These are phyloP conservation scores for Rusavskia elegans DNA, from an alignment of 495 filamentous ascomycete genomes.

Conservation along the genomic window DNA sequence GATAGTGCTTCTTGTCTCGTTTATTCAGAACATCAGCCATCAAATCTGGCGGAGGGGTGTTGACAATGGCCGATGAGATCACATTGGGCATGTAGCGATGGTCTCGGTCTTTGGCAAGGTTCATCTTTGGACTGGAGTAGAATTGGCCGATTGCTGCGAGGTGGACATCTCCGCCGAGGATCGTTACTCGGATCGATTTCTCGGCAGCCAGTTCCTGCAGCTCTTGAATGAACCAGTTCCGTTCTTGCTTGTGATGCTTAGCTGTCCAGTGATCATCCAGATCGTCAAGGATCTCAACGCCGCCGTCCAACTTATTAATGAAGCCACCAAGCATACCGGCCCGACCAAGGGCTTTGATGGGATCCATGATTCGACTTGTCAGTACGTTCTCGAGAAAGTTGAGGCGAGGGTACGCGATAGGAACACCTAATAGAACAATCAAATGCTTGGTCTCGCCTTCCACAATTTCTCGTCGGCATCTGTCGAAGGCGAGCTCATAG, in stretches of 20 bases:
- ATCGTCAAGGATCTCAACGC: conserved; percentile 85
- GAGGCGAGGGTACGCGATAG: conserved; percentile 85
- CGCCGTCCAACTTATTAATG: conserved; percentile 80
- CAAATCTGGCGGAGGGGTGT: conserved; percentile 75
- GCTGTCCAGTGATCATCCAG: conserved; percentile 95
- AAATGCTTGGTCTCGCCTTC: conserved; percentile 78
- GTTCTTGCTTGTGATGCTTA: conserved; percentile 78
- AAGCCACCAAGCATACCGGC: conserved; percentile 66
- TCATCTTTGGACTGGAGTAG: conserved; percentile 71
- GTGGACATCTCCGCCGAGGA: conserved; percentile 83
- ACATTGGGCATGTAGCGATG: conserved; percentile 88
- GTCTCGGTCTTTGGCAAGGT: conserved; percentile 67
- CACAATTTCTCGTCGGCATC: conserved; percentile 63
- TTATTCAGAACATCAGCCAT: conserved; percentile 86
- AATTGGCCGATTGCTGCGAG: conserved; percentile 86
- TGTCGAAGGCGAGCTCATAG: conserved; percentile 70
- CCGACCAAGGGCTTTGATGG: conserved; percentile 75
- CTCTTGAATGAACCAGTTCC: conserved; percentile 73
- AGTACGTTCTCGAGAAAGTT: conserved; percentile 58
- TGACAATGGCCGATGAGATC: conserved; percentile 82
- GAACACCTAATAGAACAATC: conserved; percentile 70
- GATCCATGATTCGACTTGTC: conserved; percentile 70
- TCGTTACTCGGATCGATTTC: conserved; percentile 82
- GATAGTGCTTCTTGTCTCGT: conserved; percentile 84
- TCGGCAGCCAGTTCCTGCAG: conserved; percentile 81